Evolutionary conservation across 352 stramenopile genomes (phyloP).

Genomic region (Pythium rishiriense): DNA sequence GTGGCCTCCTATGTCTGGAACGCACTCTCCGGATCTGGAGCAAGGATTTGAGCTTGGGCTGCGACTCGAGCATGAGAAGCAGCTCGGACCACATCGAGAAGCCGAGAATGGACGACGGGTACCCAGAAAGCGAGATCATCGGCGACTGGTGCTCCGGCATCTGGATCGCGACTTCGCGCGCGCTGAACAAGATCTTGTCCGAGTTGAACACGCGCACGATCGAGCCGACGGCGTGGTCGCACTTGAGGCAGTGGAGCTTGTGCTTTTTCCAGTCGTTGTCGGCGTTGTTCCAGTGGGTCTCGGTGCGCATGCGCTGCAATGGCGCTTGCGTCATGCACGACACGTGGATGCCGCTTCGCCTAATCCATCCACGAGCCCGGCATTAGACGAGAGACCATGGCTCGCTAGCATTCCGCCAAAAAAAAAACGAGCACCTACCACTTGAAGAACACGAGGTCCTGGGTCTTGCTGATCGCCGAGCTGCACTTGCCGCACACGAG

Average conservation of each 20-base stretch:
- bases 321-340: constrained; percentile 65
- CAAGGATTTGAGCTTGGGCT: constrained; percentile 64
- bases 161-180: constrained; percentile 61
- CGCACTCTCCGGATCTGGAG: constrained; percentile 57
- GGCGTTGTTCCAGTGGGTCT: constrained; percentile 40
- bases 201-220: constrained; percentile 60
- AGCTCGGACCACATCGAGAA: constrained; percentile 82
- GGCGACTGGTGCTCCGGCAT: constrained; percentile 73
- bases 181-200: constrained; percentile 75
- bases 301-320: constrained; percentile 52
- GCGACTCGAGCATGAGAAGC: constrained; percentile 73
- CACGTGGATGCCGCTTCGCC: constrained; percentile 70
- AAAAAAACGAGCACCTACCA: too few relatives aligned
- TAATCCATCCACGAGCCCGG: too few relatives aligned
- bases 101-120: constrained; percentile 67
- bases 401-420: too few relatives aligned
- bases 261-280: constrained; percentile 57
- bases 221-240: constrained; percentile 58
- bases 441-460: constrained; percentile 78
- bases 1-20: background rate
- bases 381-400: too few relatives aligned
- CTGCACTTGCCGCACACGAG: constrained; percentile 75
- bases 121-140: constrained; percentile 70
- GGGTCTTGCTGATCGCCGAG: constrained; percentile 53
- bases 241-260: constrained; percentile 69